A percentile compares a stretch with the other conserved stretches of the same genome.
Evolutionary conservation across 805 yeast species (phyloP).

Genomic region (Candida koratica): DNA sequence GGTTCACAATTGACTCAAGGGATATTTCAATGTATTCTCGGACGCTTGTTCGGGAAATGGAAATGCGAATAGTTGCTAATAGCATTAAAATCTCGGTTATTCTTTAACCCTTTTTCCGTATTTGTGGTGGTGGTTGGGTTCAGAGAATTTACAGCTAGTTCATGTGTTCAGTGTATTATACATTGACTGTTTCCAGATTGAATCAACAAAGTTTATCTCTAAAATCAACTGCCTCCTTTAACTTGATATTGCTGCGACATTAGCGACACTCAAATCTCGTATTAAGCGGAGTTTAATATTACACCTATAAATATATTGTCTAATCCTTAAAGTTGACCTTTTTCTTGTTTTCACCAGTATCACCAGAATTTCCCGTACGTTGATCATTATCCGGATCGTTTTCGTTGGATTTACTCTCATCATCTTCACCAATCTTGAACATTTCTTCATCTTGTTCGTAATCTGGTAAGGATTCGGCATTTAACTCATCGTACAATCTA

Average conservation of each 20-base stretch:
- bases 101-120: no score
- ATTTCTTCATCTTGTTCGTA: conserved; percentile 33
- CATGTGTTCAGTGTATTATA: no score
- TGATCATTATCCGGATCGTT: background rate
- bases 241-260: no score
- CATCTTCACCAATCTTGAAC: conserved; percentile 40
- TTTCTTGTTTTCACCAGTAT: conserved; percentile 2
- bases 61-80: no score
- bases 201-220: no score
- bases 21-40: conserved; percentile 1
- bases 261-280: no score
- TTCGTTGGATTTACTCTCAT: background rate
- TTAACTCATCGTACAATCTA: conserved; percentile 38
- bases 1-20: background rate
- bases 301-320: conserved; percentile 6
- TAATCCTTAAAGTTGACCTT: conserved; percentile 9
- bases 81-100: no score
- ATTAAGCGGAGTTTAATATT: background rate
- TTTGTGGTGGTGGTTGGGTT: no score
- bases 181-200: no score
- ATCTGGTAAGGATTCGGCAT: conserved; percentile 35
- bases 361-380: background rate
- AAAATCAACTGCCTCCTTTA: no score
- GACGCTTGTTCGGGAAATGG: conserved; percentile 7
- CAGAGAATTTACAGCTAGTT: no score